Conservation (phyloP, 352 stramenopile genomes). For the Globisporangium polare region DNA sequence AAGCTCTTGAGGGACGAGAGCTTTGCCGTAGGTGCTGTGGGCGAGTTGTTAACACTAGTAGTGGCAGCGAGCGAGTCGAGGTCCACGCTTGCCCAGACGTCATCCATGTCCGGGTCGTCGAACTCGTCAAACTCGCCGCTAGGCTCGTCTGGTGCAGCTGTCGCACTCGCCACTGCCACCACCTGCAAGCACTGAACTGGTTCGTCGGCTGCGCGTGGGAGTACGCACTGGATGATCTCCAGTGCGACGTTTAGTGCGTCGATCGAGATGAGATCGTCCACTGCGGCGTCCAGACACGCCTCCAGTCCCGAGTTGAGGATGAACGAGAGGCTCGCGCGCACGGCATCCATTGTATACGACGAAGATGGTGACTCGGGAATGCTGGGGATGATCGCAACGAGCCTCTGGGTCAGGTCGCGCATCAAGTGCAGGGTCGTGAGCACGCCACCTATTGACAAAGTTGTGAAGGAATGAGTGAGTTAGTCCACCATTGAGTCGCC, state of each 20-base stretch:
- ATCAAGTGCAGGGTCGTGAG: conserved; percentile 41
- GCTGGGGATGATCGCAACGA: conserved; percentile 22
- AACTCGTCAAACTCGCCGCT: conserved; percentile 40
- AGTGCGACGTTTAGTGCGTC: conserved; percentile 40
- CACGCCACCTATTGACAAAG: conserved; percentile 31
- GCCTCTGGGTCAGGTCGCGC: conserved; percentile 34
- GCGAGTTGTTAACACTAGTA: background rate
- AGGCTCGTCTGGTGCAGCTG: background rate
- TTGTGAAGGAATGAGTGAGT: too few relatives aligned
- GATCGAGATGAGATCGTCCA: conserved; percentile 25
- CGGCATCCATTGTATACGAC: conserved; percentile 21
- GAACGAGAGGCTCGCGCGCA: conserved; percentile 33
- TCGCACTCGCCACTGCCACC: background rate
- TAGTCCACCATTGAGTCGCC: background rate
- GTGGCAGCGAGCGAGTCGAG: conserved; percentile 23
- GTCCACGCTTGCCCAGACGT: conserved; percentile 40
- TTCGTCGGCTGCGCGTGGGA: conserved; percentile 28
- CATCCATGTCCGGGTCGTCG: conserved; percentile 32
- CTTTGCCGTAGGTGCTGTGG: background rate
- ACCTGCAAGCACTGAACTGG: conserved; percentile 25
- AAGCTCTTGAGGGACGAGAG: conserved; percentile 23
- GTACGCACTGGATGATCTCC: conserved; percentile 51
- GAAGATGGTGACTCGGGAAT: conserved; percentile 8
- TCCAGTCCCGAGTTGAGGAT: conserved; percentile 42
- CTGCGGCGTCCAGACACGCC: conserved; percentile 36